These are phyloP conservation scores for Botrytis cinerea DNA, from an alignment of 2,329 filamentous ascomycete species.

Conservation along the genomic window DNA sequence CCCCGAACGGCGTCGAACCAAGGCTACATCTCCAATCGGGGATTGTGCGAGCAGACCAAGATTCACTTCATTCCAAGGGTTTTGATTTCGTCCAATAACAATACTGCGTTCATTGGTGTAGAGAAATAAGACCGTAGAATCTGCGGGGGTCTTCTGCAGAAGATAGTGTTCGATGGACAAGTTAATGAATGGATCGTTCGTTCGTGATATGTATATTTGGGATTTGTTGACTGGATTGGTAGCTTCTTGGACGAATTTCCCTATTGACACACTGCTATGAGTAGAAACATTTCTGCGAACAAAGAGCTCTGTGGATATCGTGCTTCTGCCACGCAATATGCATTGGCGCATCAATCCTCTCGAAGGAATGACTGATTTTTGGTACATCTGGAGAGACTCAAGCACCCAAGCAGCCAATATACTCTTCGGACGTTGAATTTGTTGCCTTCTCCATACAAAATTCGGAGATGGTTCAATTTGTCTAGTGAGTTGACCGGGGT, in stretches of 20 bases:
- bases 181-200: slow-evolving; percentile 79
- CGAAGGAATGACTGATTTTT: slow-evolving; percentile 12
- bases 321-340: not conserved
- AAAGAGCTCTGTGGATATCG: slow-evolving; percentile 2
- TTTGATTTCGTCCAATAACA: slow-evolving; percentile 94
- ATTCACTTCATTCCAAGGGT: slow-evolving; percentile 92
- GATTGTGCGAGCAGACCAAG: slow-evolving; percentile 56
- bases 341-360: not conserved
- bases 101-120: slow-evolving; percentile 88
- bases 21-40: slow-evolving; percentile 36
- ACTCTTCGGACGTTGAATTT: not conserved
- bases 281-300: slow-evolving; percentile 6
- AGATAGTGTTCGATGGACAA: slow-evolving; percentile 93
- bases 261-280: not conserved
- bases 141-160: slow-evolving; percentile 68
- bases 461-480: slow-evolving; percentile 1
- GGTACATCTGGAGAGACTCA: not conserved
- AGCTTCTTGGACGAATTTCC: slow-evolving; percentile 29
- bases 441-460: not conserved
- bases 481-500: not conserved
- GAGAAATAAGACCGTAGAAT: slow-evolving; percentile 78
- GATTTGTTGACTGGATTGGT: slow-evolving; percentile 48
- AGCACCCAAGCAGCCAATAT: not conserved
- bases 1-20: slow-evolving; percentile 83
- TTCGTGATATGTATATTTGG: slow-evolving; percentile 72